Percentiles rank a stretch among this genome's conserved stretches.
These are phyloP conservation scores for Citrus sinensis DNA, from an alignment of 345 rosid species.

Conservation along the genomic window DVS_A1.0 CM039166.1:19090001-19090500, in stretches of 20 bases:
- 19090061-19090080: slow-evolving; percentile 60
- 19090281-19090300: slow-evolving; percentile 84
- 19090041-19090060: slow-evolving; percentile 66
- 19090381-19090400: slow-evolving; percentile 82
- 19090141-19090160: slow-evolving; percentile 72
- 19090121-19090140: slow-evolving; percentile 80
- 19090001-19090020: neutral
- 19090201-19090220: neutral
- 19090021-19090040: neutral
- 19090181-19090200: neutral
- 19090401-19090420: slow-evolving; percentile 62
- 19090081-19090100: slow-evolving; percentile 72
- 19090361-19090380: slow-evolving; percentile 73
- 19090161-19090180: slow-evolving; percentile 24
- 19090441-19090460: neutral
- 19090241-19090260: neutral
- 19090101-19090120: slow-evolving; percentile 70
- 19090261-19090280: slow-evolving; percentile 74
- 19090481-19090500: neutral
- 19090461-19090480: neutral
- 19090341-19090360: slow-evolving; percentile 76
- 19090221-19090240: neutral
- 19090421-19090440: slow-evolving; percentile 78
- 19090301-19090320: slow-evolving; percentile 80
- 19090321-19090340: slow-evolving; percentile 77